phyloP scores from a whole-genome alignment of 129 eudicot genomes.

The Gnaphalium uliginosum region DNA sequence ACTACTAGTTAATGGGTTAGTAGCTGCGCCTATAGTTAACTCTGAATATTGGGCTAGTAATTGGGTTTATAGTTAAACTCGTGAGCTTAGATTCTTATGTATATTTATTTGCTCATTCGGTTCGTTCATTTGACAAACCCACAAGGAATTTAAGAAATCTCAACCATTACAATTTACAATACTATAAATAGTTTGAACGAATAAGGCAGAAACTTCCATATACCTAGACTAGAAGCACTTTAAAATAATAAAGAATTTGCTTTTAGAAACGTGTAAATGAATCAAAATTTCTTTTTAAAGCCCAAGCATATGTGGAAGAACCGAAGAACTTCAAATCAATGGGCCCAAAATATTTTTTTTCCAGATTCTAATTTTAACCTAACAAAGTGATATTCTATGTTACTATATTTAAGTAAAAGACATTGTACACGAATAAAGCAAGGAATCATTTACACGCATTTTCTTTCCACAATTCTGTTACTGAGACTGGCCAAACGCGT shows the following conservation, averaged over 20 bases:
- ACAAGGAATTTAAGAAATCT: background rate
- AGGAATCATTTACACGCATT: constrained; percentile 4
- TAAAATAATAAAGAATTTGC: background rate
- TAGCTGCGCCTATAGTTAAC: too few relatives aligned
- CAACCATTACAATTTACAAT: background rate
- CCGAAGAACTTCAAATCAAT: background rate
- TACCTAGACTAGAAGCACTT: background rate
- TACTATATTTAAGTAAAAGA: constrained; percentile 21
- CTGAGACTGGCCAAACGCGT: background rate
- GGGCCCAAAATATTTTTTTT: background rate
- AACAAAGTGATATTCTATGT: constrained; percentile 2
- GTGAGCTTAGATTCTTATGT: too few relatives aligned
- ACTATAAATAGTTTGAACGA: background rate
- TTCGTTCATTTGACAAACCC: too few relatives aligned
- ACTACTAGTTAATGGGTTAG: too few relatives aligned
- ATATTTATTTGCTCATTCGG: too few relatives aligned
- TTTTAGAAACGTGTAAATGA: background rate
- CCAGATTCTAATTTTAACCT: background rate
- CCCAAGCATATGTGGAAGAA: background rate
- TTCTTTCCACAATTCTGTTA: constrained; percentile 1
- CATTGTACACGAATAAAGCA: constrained; percentile 10
- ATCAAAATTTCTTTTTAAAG: background rate
- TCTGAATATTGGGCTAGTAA: too few relatives aligned
- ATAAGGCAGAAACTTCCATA: background rate
- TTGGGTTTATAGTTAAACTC: too few relatives aligned